Evolutionary conservation across 768 basidiomycete species (phyloP).

Genomic region (Amanita rimosa): DNA sequence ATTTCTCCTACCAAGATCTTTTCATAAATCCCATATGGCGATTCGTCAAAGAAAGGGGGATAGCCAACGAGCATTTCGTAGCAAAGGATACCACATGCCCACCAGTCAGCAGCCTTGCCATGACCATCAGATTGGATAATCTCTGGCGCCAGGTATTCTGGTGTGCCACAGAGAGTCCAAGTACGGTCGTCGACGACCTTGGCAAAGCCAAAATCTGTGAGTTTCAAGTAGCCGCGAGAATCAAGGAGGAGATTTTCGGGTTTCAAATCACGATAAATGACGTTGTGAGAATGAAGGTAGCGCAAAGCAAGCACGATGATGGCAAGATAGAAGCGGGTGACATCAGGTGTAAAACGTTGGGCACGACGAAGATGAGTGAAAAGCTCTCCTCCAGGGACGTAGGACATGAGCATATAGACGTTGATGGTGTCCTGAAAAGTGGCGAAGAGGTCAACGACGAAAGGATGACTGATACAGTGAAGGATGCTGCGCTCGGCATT

Average conservation of each 20-base stretch:
- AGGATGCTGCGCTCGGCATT: constrained; percentile 94
- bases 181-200: constrained; percentile 97
- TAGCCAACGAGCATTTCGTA: constrained; percentile 99
- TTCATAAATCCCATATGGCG: constrained; percentile 97
- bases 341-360: constrained; percentile 91
- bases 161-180: constrained; percentile 94
- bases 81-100: constrained; percentile 94
- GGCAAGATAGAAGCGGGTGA: constrained; percentile 95
- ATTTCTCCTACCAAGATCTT: constrained; percentile 86
- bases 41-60: constrained; percentile 97
- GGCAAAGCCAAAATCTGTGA: constrained; percentile 98
- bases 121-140: constrained; percentile 98
- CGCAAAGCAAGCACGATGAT: constrained; percentile 92
- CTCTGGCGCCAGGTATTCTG: constrained; percentile 96
- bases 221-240: constrained; percentile 82
- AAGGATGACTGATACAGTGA: constrained; percentile 84
- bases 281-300: constrained; percentile 92
- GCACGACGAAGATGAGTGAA: constrained; percentile 95
- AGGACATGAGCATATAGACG: constrained; percentile 97
- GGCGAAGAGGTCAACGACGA: constrained; percentile 92
- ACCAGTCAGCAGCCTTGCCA: constrained; percentile 98
- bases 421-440: constrained; percentile 95
- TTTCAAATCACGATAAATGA: constrained; percentile 97
- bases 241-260: constrained; percentile 98
- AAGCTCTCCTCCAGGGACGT: constrained; percentile 93